A percentile compares a stretch with the other conserved stretches of the same genome.
These are phyloP conservation scores for Pseudogymnoascus destructans DNA, from an alignment of 2,329 filamentous ascomycete species.

Conservation along the genomic window DNA sequence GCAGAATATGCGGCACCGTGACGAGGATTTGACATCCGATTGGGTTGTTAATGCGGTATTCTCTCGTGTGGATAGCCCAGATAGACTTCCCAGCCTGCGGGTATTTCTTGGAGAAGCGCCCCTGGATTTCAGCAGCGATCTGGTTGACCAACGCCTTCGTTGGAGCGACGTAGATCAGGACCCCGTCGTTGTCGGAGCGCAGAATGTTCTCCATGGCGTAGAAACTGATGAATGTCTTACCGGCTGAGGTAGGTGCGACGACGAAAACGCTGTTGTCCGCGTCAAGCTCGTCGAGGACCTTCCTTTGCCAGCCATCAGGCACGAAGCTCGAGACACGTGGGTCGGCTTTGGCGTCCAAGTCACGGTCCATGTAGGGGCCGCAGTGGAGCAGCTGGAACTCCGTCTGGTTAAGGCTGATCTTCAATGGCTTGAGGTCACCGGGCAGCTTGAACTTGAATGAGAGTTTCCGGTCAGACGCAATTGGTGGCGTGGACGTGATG, in stretches of 20 bases:
- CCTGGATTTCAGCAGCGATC: conserved; percentile 67
- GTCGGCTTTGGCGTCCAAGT: conserved; percentile 55
- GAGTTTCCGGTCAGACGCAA: conserved; percentile 28
- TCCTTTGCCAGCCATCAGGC: conserved; percentile 64
- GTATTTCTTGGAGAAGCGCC: conserved; percentile 54
- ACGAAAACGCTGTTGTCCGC: conserved; percentile 57
- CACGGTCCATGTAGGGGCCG: conserved; percentile 64
- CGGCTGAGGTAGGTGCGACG: conserved; percentile 64
- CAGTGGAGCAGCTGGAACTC: conserved; percentile 57
- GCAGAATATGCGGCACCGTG: conserved; percentile 64
- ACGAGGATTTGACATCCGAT: conserved; percentile 62
- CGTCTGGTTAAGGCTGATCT: conserved; percentile 30
- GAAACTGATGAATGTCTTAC: conserved; percentile 75
- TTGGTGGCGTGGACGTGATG: conserved; percentile 14
- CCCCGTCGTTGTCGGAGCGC: conserved; percentile 51
- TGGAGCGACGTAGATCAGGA: conserved; percentile 67
- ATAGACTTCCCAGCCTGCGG: conserved; percentile 49
- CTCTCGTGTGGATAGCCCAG: conserved; percentile 67
- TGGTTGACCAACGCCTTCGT: conserved; percentile 76
- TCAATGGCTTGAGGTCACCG: conserved; percentile 18
- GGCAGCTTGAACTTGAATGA: conserved; percentile 34
- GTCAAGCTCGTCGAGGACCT: conserved; percentile 62
- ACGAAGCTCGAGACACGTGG: conserved; percentile 53
- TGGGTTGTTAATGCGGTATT: conserved; percentile 62
- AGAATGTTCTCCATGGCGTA: conserved; percentile 72